Conservation (phyloP, 78 protist species). For the Tieghemostelium lacteum region DNA sequence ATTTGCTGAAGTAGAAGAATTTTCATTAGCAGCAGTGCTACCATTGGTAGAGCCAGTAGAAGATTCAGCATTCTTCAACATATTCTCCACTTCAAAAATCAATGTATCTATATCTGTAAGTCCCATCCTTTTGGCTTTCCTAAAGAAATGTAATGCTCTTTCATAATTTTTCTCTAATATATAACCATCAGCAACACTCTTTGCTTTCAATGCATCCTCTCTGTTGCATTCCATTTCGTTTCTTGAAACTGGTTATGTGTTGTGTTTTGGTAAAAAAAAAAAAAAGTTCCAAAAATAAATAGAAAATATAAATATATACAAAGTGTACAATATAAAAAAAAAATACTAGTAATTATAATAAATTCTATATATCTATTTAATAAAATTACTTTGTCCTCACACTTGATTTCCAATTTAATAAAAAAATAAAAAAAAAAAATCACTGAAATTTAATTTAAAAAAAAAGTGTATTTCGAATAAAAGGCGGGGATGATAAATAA, state of each 20-base stretch:
- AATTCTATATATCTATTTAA: background rate
- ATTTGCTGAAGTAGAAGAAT: background rate
- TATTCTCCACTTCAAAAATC: background rate
- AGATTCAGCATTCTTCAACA: background rate
- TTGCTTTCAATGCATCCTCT: constrained; percentile 34
- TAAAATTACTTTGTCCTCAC: background rate
- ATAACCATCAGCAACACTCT: background rate
- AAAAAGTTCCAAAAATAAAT: background rate
- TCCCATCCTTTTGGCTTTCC: constrained; percentile 5
- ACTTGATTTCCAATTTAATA: too few species aligned
- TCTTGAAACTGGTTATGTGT: background rate
- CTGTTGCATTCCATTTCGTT: constrained; percentile 37
- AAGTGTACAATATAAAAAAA: background rate
- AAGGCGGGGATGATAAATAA: background rate
- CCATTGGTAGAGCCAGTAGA: background rate
- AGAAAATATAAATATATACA: background rate
- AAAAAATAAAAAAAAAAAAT: too few species aligned
- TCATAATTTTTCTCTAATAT: background rate
- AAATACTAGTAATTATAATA: too few species aligned
- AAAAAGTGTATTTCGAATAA: background rate
- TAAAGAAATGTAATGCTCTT: background rate
- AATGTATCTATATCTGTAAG: constrained; percentile 7
- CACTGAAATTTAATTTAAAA: background rate
- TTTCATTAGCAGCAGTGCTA: background rate
- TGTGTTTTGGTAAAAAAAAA: background rate